Evolutionary conservation across 768 basidiomycete genomes (phyloP).

Genomic region (Rubroboletus pulcherrimus): DNA sequence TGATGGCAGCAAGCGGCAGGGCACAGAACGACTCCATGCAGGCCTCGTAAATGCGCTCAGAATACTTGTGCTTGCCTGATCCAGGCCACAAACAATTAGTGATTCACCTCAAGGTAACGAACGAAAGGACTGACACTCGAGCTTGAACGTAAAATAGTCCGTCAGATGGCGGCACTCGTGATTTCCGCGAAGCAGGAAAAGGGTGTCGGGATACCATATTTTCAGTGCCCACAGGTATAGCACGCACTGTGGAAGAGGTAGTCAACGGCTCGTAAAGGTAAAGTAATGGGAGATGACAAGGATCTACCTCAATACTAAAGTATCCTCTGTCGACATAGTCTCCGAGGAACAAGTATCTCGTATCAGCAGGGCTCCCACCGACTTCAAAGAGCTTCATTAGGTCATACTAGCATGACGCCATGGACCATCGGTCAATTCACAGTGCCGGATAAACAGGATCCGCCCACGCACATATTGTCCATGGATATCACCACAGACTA

Average conservation of each 20-base stretch:
- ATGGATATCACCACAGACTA: slow-evolving; percentile 97
- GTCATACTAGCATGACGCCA: slow-evolving; percentile 58
- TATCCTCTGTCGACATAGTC: slow-evolving; percentile 94
- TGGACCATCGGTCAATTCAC: slow-evolving; percentile 14
- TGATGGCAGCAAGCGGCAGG: slow-evolving; percentile 91
- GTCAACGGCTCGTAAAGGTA: not conserved
- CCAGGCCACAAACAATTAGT: not conserved
- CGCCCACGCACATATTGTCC: slow-evolving; percentile 86
- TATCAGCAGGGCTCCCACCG: slow-evolving; percentile 91
- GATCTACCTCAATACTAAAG: slow-evolving; percentile 82
- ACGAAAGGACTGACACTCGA: slow-evolving; percentile 70
- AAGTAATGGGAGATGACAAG: too few relatives aligned
- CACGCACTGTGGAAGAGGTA: slow-evolving; percentile 63
- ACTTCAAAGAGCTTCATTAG: slow-evolving; percentile 95
- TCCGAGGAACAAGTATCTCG: slow-evolving; percentile 87
- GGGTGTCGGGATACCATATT: slow-evolving; percentile 98
- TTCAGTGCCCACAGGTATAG: slow-evolving; percentile 97
- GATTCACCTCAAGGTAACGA: not conserved
- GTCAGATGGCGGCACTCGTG: slow-evolving; percentile 99
- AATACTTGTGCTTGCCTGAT: slow-evolving; percentile 97
- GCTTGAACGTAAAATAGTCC: slow-evolving; percentile 98
- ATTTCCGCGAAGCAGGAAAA: slow-evolving; percentile 95
- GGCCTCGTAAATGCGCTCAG: slow-evolving; percentile 92
- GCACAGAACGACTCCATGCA: slow-evolving; percentile 98
- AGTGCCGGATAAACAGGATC: slow-evolving; percentile 4